A percentile compares a stretch with the other conserved stretches of the same genome.
Evolutionary conservation across 148 eudicot genomes (phyloP).

Genomic region (Silene conica): DNA sequence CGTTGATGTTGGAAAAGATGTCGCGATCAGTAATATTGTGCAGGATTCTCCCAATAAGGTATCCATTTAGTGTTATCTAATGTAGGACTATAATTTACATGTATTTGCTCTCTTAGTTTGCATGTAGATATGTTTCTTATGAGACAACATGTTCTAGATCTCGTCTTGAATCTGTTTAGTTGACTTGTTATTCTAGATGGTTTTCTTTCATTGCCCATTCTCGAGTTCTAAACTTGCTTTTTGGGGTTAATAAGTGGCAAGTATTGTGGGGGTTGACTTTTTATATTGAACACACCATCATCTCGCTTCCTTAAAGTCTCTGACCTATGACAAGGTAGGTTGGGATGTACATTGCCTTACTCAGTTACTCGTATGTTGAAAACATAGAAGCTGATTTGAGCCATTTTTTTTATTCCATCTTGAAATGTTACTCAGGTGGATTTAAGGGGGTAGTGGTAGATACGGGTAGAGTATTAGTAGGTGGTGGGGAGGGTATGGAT

Average conservation of each 20-base stretch:
- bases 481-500: too few relatives aligned
- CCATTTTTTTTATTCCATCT: not conserved
- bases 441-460: too few relatives aligned
- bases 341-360: not conserved
- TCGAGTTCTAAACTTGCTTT: not conserved
- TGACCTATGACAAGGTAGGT: not conserved
- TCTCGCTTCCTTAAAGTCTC: not conserved
- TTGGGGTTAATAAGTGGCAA: not conserved
- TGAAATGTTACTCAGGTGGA: too few relatives aligned
- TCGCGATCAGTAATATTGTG: constrained; percentile 47
- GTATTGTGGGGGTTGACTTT: not conserved
- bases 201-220: not conserved
- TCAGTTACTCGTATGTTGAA: not conserved
- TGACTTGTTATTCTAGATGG: not conserved
- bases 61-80: constrained; percentile 17
- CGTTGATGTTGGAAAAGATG: constrained; percentile 37
- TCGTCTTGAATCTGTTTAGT: not conserved
- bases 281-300: not conserved
- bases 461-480: too few relatives aligned
- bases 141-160: not conserved
- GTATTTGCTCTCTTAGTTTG: not conserved
- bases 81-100: not conserved
- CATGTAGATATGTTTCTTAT: not conserved
- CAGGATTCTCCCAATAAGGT: constrained; percentile 90
- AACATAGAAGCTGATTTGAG: not conserved